phyloP scores from a whole-genome alignment of 306 rosid genomes.

The Mimosa bimucronata region DNA sequence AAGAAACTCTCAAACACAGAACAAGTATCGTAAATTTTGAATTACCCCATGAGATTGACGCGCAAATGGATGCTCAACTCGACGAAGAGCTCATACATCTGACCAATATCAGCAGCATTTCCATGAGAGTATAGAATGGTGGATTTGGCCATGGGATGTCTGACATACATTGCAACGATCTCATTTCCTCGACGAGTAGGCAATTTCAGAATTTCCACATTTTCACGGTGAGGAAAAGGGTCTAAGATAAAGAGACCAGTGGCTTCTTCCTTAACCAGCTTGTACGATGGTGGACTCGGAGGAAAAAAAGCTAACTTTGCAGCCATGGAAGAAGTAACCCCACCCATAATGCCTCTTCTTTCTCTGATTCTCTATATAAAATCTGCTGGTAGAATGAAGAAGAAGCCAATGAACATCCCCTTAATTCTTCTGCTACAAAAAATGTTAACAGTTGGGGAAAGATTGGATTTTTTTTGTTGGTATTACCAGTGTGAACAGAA shows the following conservation, averaged over 20 bases:
- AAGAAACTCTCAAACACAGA: neutral
- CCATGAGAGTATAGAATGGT: slow-evolving; percentile 82
- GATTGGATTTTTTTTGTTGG: slow-evolving; percentile 21
- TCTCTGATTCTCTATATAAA: neutral
- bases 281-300: slow-evolving; percentile 82
- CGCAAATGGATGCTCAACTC: slow-evolving; percentile 66
- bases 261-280: slow-evolving; percentile 48
- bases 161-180: slow-evolving; percentile 67
- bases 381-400: neutral
- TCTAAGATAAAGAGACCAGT: slow-evolving; percentile 55
- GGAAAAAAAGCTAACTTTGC: slow-evolving; percentile 83
- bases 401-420: slow-evolving; percentile 23
- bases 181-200: slow-evolving; percentile 67
- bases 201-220: slow-evolving; percentile 65
- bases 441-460: neutral
- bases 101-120: slow-evolving; percentile 81
- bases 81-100: slow-evolving; percentile 74
- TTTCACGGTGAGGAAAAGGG: slow-evolving; percentile 61
- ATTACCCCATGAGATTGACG: slow-evolving; percentile 74
- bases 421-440: slow-evolving; percentile 7
- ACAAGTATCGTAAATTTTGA: neutral
- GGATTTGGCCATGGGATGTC: slow-evolving; percentile 73
- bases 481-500: slow-evolving; percentile 1
- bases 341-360: slow-evolving; percentile 55
- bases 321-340: slow-evolving; percentile 85